Evolutionary conservation across 805 yeast genomes (phyloP), one percentile per base, ranked within the genome.

Genomic region (Grigorovia transvaalensis): DNA sequence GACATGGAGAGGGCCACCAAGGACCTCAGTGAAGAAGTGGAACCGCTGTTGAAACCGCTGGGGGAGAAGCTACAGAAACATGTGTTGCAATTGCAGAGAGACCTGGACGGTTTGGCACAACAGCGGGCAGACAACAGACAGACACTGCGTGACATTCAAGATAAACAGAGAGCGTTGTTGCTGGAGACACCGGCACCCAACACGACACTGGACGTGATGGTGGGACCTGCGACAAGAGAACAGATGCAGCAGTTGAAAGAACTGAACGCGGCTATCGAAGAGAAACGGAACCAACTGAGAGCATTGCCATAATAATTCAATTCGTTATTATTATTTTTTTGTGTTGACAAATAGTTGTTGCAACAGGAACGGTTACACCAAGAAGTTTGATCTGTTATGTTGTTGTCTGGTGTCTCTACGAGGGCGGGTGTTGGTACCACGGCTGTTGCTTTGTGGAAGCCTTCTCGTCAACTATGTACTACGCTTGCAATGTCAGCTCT

Each of bases 1-100:
- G 71, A 67, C 46, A 64, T 67, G 29, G 66, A 65, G 47, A 53
- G 63, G 42, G 69, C 71, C 1, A 61, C 62, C 41, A 54, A 64
- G 17, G 68, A 65, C 46, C 53, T 64, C 19, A 62, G 60, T 45
- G 69, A 66, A 45, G 66, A 63, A 30, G 59, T 66, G 4, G 68
- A 66, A 45, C 68, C 69, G 11, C 43, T 67, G 42, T 58, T 65
- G 19, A 59, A 57, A 23, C 60, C 59, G 12, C 44, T 66, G 47
- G 56, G 56, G 45, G 63, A 56, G 23, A 64, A 65, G 47, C 44
- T 66, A 48, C 59, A 54, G 29, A 64, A 62, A 51, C 56, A 65
- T 1, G 45, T 64, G 42, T 52, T 52, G 27, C 60, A 57, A 44
- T 51, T 64, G 51, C 59, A 57, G 50, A 57, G 65, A 49, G 69